Percentiles rank a stretch among this genome's conserved stretches.
These are phyloP conservation scores for Colletotrichum sp. DNA, from an alignment of 2,329 filamentous ascomycete species.

Conservation along the genomic window DNA sequence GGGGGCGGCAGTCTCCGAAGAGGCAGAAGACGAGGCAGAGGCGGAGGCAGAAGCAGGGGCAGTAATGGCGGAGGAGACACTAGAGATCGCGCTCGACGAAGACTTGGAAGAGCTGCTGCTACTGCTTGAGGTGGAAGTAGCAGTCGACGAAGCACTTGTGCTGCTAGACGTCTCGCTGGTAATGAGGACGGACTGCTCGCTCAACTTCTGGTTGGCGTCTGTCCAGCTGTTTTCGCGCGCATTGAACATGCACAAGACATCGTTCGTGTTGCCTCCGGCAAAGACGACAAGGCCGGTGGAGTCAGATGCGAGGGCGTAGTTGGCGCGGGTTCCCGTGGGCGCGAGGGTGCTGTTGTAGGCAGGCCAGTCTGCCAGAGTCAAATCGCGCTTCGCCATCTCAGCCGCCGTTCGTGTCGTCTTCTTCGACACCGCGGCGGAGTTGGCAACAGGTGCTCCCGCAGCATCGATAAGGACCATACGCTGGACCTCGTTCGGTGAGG, in stretches of 20 bases:
- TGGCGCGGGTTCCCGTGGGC: slow-evolving; percentile 66
- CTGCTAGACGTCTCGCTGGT: slow-evolving; percentile 30
- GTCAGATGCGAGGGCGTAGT: slow-evolving; percentile 75
- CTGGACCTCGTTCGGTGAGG: slow-evolving; percentile 76
- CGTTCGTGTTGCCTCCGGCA: slow-evolving; percentile 49
- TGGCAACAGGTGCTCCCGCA: slow-evolving; percentile 58
- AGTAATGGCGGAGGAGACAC: slow-evolving; percentile 23
- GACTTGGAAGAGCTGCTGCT: slow-evolving; percentile 28
- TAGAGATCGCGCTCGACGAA: slow-evolving; percentile 15
- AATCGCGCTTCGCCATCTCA: slow-evolving; percentile 37
- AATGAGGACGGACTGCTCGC: slow-evolving; percentile 43
- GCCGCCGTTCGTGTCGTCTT: neutral
- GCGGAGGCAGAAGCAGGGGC: slow-evolving; percentile 29
- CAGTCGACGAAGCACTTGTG: slow-evolving; percentile 30
- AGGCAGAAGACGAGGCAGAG: slow-evolving; percentile 24
- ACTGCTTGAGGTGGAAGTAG: slow-evolving; percentile 29
- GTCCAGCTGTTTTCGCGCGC: slow-evolving; percentile 78
- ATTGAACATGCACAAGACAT: slow-evolving; percentile 79
- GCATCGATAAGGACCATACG: slow-evolving; percentile 71
- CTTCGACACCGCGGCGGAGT: slow-evolving; percentile 45
- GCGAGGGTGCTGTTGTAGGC: slow-evolving; percentile 78
- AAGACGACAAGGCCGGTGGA: slow-evolving; percentile 73
- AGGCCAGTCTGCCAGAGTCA: slow-evolving; percentile 73
- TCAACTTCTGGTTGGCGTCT: slow-evolving; percentile 70
- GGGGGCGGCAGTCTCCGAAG: slow-evolving; percentile 10